Base-by-base conservation (phyloP, 2,329 filamentous ascomycete species). In the Diaporthe australafricana region DNA sequence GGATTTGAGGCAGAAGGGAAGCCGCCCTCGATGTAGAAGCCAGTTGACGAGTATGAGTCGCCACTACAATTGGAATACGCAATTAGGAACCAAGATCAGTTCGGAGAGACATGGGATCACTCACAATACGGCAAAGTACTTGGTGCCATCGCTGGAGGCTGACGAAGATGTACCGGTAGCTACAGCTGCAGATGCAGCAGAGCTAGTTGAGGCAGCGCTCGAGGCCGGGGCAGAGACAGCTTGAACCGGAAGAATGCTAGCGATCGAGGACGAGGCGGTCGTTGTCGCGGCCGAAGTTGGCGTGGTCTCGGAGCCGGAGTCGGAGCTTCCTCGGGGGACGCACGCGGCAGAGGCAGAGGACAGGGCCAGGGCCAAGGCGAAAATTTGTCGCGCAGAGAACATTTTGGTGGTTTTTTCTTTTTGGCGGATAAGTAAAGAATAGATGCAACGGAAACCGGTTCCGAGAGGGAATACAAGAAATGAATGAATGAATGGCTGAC, bases 41-140 rank as follows among this genome's bases (percentile, higher is more conserved):
- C 72, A 47, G 68, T 73, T 20, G 72, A 73, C 8, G 72, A 73
- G 69, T 73, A 73, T 16, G 72, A 73, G 22, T 73, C 72, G 30
- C 72, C 72, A 25, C 72, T 73, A 22, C 1, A 30, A 25, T 14
- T 20, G 1, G 30, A 7, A 11, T 6, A 16, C 14, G 2, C 1
- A 4, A 16, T 72, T 14, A 72, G 53, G 30, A 25, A 25, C 9
- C 2, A 32, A 5, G 53, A 3, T 12, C 20, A 14, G 25, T 14
- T n/a, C 27, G 5, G 6, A 42, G 5, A 12, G 22, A 0, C 20
- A 30, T 16, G 17, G 3, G 5, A 8, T 30, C 5, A 71, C 72
- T 66, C 17, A 73, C 72, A 73, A 73, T 5, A 73, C 72, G 20
- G 70, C 72, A 35, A 73, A 4, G 42, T 73, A 73, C 69, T 73